Percentiles rank a stretch among this genome's conserved stretches.
Evolutionary conservation across 176 grass and related monocot genomes (phyloP).

Genomic region (Miscanthus lutarioriparius): DNA sequence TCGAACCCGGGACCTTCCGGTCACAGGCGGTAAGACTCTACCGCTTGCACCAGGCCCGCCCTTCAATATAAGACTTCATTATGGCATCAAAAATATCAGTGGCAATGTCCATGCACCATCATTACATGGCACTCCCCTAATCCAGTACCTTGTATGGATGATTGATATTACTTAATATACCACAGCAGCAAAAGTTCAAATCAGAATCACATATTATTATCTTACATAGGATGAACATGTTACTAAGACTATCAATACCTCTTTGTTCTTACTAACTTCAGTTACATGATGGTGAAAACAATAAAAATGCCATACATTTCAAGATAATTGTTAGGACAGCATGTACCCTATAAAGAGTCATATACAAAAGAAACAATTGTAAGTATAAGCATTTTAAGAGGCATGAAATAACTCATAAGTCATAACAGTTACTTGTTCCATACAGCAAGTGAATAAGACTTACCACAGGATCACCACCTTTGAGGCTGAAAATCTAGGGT

Average conservation of each 20-base stretch:
- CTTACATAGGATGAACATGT: slow-evolving; percentile 11
- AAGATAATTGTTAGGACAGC: slow-evolving; percentile 4
- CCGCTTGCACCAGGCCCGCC: too few species aligned
- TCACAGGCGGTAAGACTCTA: too few species aligned
- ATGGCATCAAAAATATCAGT: not conserved
- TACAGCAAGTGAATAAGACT: slow-evolving; percentile 26
- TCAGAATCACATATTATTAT: not conserved
- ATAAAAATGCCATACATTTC: not conserved
- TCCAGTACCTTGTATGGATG: not conserved
- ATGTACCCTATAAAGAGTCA: not conserved
- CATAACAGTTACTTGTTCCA: not conserved
- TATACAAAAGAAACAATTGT: slow-evolving; percentile 26
- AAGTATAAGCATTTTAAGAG: slow-evolving; percentile 9
- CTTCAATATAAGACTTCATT: too few species aligned
- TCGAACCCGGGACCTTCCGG: too few species aligned
- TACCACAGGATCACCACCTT: slow-evolving; percentile 90
- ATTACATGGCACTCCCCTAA: not conserved
- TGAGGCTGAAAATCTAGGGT: slow-evolving; percentile 64
- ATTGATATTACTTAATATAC: slow-evolving; percentile 20
- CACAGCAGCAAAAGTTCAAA: slow-evolving; percentile 8
- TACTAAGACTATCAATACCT: not conserved
- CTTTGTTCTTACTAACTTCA: not conserved
- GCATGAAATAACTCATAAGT: slow-evolving; percentile 20
- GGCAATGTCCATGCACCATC: not conserved
- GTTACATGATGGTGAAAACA: slow-evolving; percentile 18